Evolutionary conservation across 108 stramenopile species (phyloP).

Genomic region (Parietichytrium sp.): DNA sequence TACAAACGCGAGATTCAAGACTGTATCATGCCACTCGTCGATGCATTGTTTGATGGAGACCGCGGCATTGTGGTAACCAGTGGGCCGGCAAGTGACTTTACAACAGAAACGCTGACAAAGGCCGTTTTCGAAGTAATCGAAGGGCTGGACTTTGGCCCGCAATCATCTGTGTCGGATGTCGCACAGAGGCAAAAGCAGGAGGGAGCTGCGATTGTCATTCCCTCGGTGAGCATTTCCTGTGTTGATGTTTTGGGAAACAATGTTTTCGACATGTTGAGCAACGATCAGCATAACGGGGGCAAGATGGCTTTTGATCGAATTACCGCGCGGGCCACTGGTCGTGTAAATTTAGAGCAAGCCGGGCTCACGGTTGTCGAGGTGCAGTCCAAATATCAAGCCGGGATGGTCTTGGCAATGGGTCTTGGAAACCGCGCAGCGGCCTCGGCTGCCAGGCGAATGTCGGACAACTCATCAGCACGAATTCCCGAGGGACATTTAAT

Average conservation of each 20-base stretch:
- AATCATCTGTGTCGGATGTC: too few relatives aligned
- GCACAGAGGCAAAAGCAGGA: neutral
- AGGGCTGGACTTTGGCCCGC: too few relatives aligned
- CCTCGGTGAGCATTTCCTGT: neutral
- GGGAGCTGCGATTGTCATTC: neutral
- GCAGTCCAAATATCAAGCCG: neutral
- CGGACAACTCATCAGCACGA: too few relatives aligned
- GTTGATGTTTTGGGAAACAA: neutral
- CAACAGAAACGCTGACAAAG: neutral
- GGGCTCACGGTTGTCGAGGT: slow-evolving; percentile 5
- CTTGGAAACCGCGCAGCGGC: too few relatives aligned
- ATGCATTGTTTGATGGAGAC: slow-evolving; percentile 29
- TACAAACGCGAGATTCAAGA: too few relatives aligned
- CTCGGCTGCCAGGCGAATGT: too few relatives aligned
- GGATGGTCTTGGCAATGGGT: neutral
- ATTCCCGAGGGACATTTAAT: too few relatives aligned
- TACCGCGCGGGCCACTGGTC: slow-evolving; percentile 1
- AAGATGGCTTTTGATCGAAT: neutral
- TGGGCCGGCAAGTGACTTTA: neutral
- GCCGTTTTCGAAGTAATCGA: slow-evolving; percentile 11
- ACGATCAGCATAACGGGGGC: neutral
- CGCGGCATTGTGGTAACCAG: slow-evolving; percentile 1
- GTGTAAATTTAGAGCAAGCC: neutral
- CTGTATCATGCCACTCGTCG: neutral
- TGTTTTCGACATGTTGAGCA: neutral